Base-by-base conservation (phyloP, 768 basidiomycete genomes). In the Sistotremastrum suecicum region DNA sequence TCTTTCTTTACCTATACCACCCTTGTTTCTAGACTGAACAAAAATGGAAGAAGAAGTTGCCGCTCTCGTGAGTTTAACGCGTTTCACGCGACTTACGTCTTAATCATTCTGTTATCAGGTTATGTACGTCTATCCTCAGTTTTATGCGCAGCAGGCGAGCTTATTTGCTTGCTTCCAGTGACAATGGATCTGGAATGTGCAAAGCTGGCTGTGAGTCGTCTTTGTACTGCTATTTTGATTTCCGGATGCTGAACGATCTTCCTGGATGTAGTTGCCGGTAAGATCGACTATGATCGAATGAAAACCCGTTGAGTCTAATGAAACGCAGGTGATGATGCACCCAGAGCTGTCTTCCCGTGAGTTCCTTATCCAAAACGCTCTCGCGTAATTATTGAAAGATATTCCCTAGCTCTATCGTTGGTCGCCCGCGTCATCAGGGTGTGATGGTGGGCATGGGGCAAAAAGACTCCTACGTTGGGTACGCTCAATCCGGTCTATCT, bases 381-480 rank as follows among this genome's bases (percentile, higher is more conserved):
- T 20, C 1, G 20, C 20, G 20, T 20, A 20, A 20, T 20, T 20
- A n/a, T 39, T 33, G 9, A 11, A 3, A 7, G 9, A 12, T 33
- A 11, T 41, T 46, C 20, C 50, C 12, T 50, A 70, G 68, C 31
- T 80, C 80, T 34, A 80, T 82, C 57, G 79, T 80, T 55, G 80
- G 79, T 54, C 75, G 80, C 54, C 78, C 80, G 50, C 74, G 78
- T 56, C 78, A 82, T 64, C 73, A 76, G 60, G 77, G 77, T 69
- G 76, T 80, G 50, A 81, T 82, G 80, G 77, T 82, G 54, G 79
- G 80, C 51, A 80, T 82, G 78, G 77, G 77, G 50, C 76, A 80
- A 64, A 81, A 81, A 65, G 80, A 82, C 66, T 80, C 78, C 47
- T 82, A 81, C 64, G 78, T 82, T 49, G 80, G 76, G 75, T 78